These are phyloP conservation scores for Chloranthus sessilifolius DNA, from an alignment of 164 flowering plant species.

Conservation along the genomic window DNA sequence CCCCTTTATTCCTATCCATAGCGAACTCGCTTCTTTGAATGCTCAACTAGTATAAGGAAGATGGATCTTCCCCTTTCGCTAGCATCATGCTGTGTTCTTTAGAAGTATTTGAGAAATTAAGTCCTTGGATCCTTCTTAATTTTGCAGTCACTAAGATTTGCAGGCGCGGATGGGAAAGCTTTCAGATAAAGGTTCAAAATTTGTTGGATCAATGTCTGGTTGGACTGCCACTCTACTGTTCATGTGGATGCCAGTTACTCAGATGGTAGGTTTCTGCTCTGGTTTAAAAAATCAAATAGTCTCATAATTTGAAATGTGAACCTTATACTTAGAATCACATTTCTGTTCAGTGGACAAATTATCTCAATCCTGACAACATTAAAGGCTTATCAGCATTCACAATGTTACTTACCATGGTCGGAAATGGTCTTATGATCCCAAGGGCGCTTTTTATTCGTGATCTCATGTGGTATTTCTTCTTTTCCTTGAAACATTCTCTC, in stretches of 20 bases:
- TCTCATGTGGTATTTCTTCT: slow-evolving; percentile 75
- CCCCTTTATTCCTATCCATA: no score
- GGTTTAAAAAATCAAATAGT: background rate
- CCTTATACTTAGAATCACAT: slow-evolving; percentile 10
- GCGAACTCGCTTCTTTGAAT: no score
- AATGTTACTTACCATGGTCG: slow-evolving; percentile 96
- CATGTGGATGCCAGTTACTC: slow-evolving; percentile 99
- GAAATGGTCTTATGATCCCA: slow-evolving; percentile 93
- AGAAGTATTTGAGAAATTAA: no score
- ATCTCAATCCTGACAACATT: slow-evolving; percentile 86
- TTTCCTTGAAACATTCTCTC: background rate
- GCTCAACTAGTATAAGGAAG: no score
- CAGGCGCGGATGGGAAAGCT: slow-evolving; percentile 87
- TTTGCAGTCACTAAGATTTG: slow-evolving; percentile 22
- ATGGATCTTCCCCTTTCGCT: no score
- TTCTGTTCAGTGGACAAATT: slow-evolving; percentile 83
- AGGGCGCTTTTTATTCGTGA: slow-evolving; percentile 91
- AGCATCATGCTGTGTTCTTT: no score
- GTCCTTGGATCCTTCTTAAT: background rate
- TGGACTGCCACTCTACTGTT: slow-evolving; percentile 99
- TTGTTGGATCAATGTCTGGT: slow-evolving; percentile 76
- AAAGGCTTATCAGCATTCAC: slow-evolving; percentile 86
- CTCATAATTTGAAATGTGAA: background rate
- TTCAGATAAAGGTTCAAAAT: slow-evolving; percentile 57
- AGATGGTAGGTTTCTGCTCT: slow-evolving; percentile 49